Evolutionary conservation across 2,329 filamentous ascomycete genomes (phyloP).

Genomic region (Fulvia fulva): DNA sequence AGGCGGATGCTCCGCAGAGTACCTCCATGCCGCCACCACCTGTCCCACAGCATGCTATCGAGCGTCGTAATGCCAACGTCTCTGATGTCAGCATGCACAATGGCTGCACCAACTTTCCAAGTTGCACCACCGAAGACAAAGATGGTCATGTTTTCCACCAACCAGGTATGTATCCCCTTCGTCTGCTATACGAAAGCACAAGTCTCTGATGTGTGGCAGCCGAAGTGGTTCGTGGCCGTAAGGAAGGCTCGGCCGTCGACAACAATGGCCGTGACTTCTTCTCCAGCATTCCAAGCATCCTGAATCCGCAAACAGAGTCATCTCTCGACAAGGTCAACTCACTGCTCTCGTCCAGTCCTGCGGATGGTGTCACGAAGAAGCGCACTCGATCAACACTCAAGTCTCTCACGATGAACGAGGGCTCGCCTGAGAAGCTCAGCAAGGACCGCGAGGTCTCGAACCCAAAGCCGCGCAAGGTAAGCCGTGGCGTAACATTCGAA

Average conservation of each 20-base stretch:
- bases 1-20: not conserved
- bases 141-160: slow-evolving; percentile 24
- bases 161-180: slow-evolving; percentile 5
- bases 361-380: slow-evolving; percentile 23
- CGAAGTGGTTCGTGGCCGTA: slow-evolving; percentile 24
- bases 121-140: slow-evolving; percentile 28
- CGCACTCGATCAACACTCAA: slow-evolving; percentile 26
- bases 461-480: slow-evolving; percentile 22
- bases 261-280: slow-evolving; percentile 26
- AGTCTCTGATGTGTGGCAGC: slow-evolving; percentile 4
- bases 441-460: slow-evolving; percentile 13
- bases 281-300: slow-evolving; percentile 16
- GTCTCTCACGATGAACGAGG: slow-evolving; percentile 20
- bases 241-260: slow-evolving; percentile 24
- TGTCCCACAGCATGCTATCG: slow-evolving; percentile 18
- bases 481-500: slow-evolving; percentile 6
- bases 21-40: slow-evolving; percentile 27
- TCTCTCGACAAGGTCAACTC: slow-evolving; percentile 9
- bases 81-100: slow-evolving; percentile 36
- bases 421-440: slow-evolving; percentile 25
- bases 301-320: slow-evolving; percentile 12
- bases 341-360: slow-evolving; percentile 14
- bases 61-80: slow-evolving; percentile 16
- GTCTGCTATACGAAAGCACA: not conserved
- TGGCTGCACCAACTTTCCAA: slow-evolving; percentile 28